Base-by-base conservation (phyloP, 179 eudicot genomes). In the Drosera spatulata region DNA sequence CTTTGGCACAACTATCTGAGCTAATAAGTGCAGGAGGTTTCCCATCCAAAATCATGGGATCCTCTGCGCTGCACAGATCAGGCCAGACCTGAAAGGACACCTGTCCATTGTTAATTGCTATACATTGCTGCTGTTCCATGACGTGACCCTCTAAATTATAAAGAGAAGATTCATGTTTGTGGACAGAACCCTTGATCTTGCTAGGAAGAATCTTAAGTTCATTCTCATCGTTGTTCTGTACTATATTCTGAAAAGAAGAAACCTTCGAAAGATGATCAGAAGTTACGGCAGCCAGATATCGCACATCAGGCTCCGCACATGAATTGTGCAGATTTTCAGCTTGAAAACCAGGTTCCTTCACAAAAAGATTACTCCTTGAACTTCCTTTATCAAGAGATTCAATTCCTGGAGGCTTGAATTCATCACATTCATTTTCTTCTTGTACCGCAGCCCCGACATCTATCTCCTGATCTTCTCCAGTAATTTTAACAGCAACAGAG, bases 221-320 rank as follows among this genome's bases (percentile, higher is more conserved):
- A 53, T 66, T 61, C 71, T 70, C 71, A 48, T 71, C 66, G 56
- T 73, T 71, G 52, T 62, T 71, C 50, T 66, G 53, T 39, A 71
- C 75, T 44, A 74, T 71, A 66, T 76, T 75, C 58, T 62, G 71
- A 37, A 69, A 58, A 52, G 71, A 61, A 48, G 44, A 75, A 59
- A 64, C 44, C 79, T 78, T 85, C 69, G 80, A 69, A 73, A 71
- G 69, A 66, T 76, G 73, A 50, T 82, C 81, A 64, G 74, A 58
- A 3, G 84, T 78, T 58, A 78, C 60, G 51, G 69, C 50, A 57
- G 57, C 46, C 59, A 73, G 59, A 72, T 60, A 50, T 22, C 1
- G 33, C 33, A 22, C 1, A 1, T 22, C 33, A 22, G 33, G 33
- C 33, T 22, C 33, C 33, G 33, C 33, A 22, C 33, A 22, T 22